Base-by-base conservation (phyloP, 2,329 filamentous ascomycete species). In the Fusarium sp. region DNA sequence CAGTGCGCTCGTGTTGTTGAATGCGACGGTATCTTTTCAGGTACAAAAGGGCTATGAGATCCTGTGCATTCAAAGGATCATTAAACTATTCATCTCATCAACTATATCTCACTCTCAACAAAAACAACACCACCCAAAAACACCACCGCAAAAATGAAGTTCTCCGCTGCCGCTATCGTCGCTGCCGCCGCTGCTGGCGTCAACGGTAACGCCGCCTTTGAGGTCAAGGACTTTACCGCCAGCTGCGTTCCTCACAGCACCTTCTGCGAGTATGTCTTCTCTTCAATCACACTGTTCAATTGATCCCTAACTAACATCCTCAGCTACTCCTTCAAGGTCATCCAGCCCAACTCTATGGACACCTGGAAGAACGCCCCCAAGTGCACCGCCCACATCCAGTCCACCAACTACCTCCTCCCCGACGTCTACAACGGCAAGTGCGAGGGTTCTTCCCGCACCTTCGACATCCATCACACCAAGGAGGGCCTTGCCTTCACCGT, bases 401-500 rank as follows among this genome's bases (percentile, higher is more conserved):
- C 60, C 58, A 32, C 41, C 55, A 64, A 66, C 65, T 71, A 72
- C 62, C 61, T 55, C n/a, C 73, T 80, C n/a, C 78, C 78, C 53
- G 60, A 75, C 20, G 71, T 80, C 68, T 62, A 65, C 56, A 68
- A 75, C 5, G 78, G 68, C 48, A 41, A 67, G 22, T 80, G 78
- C 73, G 40, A 56, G 6, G 22, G 74, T 6, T 79, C 78, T 8
- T 75, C 77, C 29, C 74, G 77, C 22, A 77, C 74, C 32, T 80
- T 74, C 61, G 65, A 67, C 57, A 43, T 80, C 40, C 41, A 49
- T 60, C 71, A 71, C 52, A 32, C 60, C 55, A 48, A 53, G 44
- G 70, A 65, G 18, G 78, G 77, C 38, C 65, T 79, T 30, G 60
- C 63, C 53, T 45, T 80, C 41, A 60, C 58, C 15, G 73, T 80